Base-by-base conservation (phyloP, 345 rosid genomes). In the Nasturtium officinale region DNA sequence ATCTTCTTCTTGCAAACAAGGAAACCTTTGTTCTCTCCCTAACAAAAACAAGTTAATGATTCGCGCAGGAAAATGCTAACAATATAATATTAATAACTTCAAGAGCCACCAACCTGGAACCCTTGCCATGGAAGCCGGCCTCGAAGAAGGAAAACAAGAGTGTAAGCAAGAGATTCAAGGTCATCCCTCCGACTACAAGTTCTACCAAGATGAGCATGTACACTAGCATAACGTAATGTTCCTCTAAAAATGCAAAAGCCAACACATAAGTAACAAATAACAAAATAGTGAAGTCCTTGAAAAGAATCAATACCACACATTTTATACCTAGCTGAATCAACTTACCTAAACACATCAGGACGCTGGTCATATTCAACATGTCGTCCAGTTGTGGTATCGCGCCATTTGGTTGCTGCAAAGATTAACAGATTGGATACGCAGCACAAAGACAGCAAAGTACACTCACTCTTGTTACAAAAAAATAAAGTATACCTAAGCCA, bases 91-190 rank as follows among this genome's bases (percentile, higher is more conserved):
- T 7, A 70, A 30, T 17, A 59, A 61, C 25, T 4, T 53, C 23
- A 35, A 28, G 71, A 66, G 72, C 28, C 48, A 20, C 72, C 46
- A 63, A 89, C 98, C 97, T 94, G 98, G 68, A 80, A 94, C 61
- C 98, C 98, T 83, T 94, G 98, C 98, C 98, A 94, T 43, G 98
- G 97, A 71, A 94, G 78, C 52, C 97, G 86, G 17, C 98, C 95
- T 77, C 96, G 96, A n/a, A 91, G 90, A 80, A 94, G 98, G 76
- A 94, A 94, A 83, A 94, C 79, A 69, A 94, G 95, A 23, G 98
- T 94, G 85, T 91, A 94, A 20, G 98, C 98, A 78, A 94, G 96
- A 74, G 98, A 94, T 76, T 94, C 98, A 42, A 94, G 67, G 81
- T 94, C 98, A 82, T 94, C 98, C 74, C 98, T 89, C 78, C 98